These are phyloP conservation scores for Cryptosporidium sp. DNA, from an alignment of 169 alveolate genomes.

Conservation along the genomic window DNA sequence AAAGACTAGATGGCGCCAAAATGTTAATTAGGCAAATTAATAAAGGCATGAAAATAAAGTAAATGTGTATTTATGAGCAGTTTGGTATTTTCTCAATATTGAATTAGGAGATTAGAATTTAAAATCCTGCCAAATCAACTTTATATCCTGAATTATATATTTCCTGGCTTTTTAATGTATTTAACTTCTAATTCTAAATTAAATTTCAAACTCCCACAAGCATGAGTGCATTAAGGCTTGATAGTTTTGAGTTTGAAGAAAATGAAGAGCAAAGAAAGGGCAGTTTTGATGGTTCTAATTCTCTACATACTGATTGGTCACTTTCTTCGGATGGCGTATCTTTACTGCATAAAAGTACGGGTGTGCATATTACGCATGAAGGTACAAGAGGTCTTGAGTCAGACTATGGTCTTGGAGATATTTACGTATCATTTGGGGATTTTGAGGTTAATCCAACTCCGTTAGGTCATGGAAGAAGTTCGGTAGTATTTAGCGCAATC, in stretches of 20 bases:
- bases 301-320: constrained; percentile 70
- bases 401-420: constrained; percentile 56
- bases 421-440: constrained; percentile 19
- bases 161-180: background rate
- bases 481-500: constrained; percentile 62
- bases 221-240: constrained; percentile 57
- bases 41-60: constrained; percentile 1
- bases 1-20: background rate
- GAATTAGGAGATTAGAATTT: background rate
- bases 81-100: background rate
- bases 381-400: constrained; percentile 71
- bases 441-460: constrained; percentile 66
- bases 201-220: background rate
- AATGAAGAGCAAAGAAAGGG: constrained; percentile 23
- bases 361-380: constrained; percentile 66
- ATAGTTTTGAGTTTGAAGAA: constrained; percentile 52
- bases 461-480: constrained; percentile 74
- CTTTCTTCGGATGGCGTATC: constrained; percentile 62
- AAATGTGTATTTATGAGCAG: background rate
- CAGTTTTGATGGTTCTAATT: constrained; percentile 26
- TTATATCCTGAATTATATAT: background rate
- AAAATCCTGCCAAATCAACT: background rate
- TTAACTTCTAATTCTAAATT: background rate
- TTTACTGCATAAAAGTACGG: constrained; percentile 64
- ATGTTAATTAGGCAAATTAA: background rate